These are phyloP conservation scores for Candida maltosa DNA, from an alignment of 805 yeast species.

Conservation along the genomic window DNA sequence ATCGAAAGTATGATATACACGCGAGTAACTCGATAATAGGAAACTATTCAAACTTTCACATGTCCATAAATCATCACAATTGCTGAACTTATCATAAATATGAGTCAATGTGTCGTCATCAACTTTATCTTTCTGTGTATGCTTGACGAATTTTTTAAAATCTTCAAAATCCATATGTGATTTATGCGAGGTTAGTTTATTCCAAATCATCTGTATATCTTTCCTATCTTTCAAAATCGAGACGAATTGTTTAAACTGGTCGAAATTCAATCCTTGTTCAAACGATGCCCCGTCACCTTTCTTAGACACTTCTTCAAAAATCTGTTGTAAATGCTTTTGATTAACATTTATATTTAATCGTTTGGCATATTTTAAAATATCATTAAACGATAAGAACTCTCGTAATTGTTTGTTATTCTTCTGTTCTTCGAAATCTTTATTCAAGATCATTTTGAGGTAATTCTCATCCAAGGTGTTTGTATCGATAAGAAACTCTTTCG, in stretches of 20 bases:
- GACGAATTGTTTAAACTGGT: conserved; percentile 75
- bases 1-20: conserved; percentile 13
- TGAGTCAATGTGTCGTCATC: conserved; percentile 23
- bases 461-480: conserved; percentile 32
- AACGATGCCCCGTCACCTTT: conserved; percentile 14
- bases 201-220: conserved; percentile 58
- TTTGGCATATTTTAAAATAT: conserved; percentile 61
- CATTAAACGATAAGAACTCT: conserved; percentile 53
- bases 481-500: conserved; percentile 49
- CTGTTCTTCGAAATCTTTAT: conserved; percentile 11
- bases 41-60: conserved; percentile 32
- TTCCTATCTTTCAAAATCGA: conserved; percentile 58
- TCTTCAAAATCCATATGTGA: conserved; percentile 16
- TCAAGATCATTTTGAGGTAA: conserved; percentile 22
- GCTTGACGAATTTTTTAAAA: conserved; percentile 38
- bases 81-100: conserved; percentile 24
- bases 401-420: conserved; percentile 14
- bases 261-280: conserved; percentile 50
- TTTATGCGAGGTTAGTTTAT: conserved; percentile 17
- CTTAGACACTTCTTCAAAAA: conserved; percentile 42
- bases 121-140: conserved; percentile 46
- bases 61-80: conserved; percentile 17
- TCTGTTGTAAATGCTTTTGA: conserved; percentile 39
- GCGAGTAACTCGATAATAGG: conserved; percentile 26
- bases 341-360: conserved; percentile 74